Conservation (phyloP, 441 rosid species). For the Bruguiera hainesii region DNA sequence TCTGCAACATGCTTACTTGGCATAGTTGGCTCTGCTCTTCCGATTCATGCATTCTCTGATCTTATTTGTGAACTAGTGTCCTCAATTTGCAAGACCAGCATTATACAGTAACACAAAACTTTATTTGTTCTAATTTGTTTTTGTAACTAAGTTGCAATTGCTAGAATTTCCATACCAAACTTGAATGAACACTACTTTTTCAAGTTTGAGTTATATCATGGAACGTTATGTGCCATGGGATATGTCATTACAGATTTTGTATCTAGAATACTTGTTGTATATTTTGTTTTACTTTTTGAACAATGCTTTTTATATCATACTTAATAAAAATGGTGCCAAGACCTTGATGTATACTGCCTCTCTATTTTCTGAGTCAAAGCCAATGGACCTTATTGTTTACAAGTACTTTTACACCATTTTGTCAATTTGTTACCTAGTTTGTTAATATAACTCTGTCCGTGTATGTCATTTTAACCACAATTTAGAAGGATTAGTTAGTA, state of each 20-base stretch:
- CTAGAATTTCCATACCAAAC: constrained; percentile 13
- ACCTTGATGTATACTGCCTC: background rate
- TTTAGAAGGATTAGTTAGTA: background rate
- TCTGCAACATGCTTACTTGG: constrained; percentile 92
- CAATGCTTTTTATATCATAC: background rate
- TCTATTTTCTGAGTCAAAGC: background rate
- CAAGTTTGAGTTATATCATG: constrained; percentile 89
- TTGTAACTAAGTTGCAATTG: background rate
- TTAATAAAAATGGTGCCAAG: background rate
- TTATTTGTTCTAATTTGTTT: background rate
- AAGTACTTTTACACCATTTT: background rate
- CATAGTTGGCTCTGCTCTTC: constrained; percentile 80
- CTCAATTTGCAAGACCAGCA: constrained; percentile 43
- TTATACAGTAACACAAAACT: constrained; percentile 46
- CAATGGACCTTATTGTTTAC: background rate
- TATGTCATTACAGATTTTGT: constrained; percentile 71
- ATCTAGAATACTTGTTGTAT: constrained; percentile 55
- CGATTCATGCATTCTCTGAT: constrained; percentile 47
- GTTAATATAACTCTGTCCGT: background rate
- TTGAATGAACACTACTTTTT: constrained; percentile 15
- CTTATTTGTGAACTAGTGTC: constrained; percentile 64
- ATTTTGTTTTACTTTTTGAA: constrained; percentile 26
- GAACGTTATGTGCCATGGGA: constrained; percentile 78
- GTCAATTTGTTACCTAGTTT: background rate
- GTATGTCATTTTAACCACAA: background rate